Base-by-base conservation (phyloP, 495 filamentous ascomycete genomes). In the Elaphomyces granulatus region DNA sequence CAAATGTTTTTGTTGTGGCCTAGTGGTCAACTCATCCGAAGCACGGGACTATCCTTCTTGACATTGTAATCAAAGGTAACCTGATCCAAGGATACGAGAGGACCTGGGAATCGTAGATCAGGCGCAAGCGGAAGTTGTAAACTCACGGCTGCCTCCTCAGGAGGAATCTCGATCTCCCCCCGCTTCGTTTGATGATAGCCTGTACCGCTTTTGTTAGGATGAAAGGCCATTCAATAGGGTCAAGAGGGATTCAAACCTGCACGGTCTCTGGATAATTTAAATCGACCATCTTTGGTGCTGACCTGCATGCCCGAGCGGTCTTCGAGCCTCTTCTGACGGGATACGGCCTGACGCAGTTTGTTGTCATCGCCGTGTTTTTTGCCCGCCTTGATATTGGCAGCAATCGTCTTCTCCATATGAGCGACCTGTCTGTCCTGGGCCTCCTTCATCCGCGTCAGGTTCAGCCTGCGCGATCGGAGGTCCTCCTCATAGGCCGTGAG, bases 251-350 rank as follows among this genome's bases (percentile, higher is more conserved):
- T n/a, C n/a, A n/a, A n/a, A n/a, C n/a, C 83, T 0, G 45, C 55
- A 0, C 79, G 51, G 54, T 87, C 83, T 6, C 82, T 61, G 50
- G 81, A 86, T 7, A 88, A 65, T 56, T 87, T 87, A 64, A 88
- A 87, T 15, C 78, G 60, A 8, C 68, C 68, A 7, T 83, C 83
- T 19, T 63, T 75, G n/a, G 76, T 73, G 48, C 57, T 74, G 30
- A 80, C 77, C 42, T 87, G 66, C 44, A 87, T 55, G 3, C 83
- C 84, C 75, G 74, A 77, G 30, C 82, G 66, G 37, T 88, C 76
- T 41, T 87, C 83, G 8, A 92, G 66, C 48, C 81, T 83, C 58
- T 85, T 87, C 52, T 84, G 81, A 6, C 82, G 67, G 1, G 74
- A 78, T 38, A 81, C 83, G 15, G 83, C 83, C 59, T 82, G 77